Evolutionary conservation across 2,329 filamentous ascomycete species (phyloP).

Genomic region (Aspergillus fijiensis): DNA sequence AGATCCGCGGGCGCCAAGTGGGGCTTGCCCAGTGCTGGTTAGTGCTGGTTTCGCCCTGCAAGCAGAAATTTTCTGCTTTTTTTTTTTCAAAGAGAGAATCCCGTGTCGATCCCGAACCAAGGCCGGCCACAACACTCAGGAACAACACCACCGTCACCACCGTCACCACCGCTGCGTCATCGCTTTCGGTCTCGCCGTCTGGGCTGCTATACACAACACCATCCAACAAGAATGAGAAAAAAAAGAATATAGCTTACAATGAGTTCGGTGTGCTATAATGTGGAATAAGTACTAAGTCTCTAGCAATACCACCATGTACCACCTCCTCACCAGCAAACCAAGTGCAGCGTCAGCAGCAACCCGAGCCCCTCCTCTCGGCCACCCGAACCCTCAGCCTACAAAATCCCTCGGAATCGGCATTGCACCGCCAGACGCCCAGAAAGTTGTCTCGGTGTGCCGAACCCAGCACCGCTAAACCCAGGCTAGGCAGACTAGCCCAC

Average conservation of each 20-base stretch:
- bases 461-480: neutral
- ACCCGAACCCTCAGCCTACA: neutral
- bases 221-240: too few species aligned
- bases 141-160: neutral
- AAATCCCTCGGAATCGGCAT: constrained; percentile 2
- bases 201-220: too few species aligned
- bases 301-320: too few species aligned
- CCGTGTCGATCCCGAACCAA: constrained; percentile 5
- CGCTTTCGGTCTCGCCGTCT: too few species aligned
- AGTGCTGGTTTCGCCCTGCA: neutral
- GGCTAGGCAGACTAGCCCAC: neutral
- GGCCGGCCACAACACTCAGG: neutral
- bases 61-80: neutral
- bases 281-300: too few species aligned
- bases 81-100: neutral
- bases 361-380: neutral
- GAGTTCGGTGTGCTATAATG: too few species aligned
- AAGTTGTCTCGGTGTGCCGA: constrained; percentile 3
- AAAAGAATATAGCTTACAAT: too few species aligned
- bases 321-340: neutral
- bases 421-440: too few species aligned
- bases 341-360: neutral
- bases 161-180: neutral
- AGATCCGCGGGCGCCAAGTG: constrained; percentile 9
- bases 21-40: neutral